These are phyloP conservation scores for Strobilomyces echinocephalus DNA, from an alignment of 768 basidiomycete genomes.

Conservation along the genomic window DNA sequence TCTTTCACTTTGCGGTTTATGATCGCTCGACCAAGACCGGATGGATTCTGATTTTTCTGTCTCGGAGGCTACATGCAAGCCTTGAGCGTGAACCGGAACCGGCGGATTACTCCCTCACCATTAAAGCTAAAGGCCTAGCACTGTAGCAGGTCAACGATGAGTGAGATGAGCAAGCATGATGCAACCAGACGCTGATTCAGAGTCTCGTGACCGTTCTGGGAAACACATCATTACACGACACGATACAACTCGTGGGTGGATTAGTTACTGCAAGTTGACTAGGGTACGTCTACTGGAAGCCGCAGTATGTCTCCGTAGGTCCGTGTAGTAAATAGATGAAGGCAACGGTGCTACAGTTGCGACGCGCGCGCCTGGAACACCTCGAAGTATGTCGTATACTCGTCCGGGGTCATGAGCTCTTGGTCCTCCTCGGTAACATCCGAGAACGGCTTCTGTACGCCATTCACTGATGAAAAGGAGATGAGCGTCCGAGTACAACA, in stretches of 20 bases:
- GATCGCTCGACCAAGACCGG: constrained; percentile 90
- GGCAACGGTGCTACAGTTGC: background rate
- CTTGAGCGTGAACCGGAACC: background rate
- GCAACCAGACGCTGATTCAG: constrained; percentile 17
- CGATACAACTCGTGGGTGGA: too few relatives aligned
- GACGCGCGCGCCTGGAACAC: constrained; percentile 48
- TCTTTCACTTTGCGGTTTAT: constrained; percentile 75
- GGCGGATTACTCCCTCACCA: constrained; percentile 8
- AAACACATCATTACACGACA: too few relatives aligned
- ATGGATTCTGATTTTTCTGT: constrained; percentile 58
- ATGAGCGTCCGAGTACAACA: background rate
- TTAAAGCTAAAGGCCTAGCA: background rate
- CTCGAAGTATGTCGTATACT: constrained; percentile 80
- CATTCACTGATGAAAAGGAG: constrained; percentile 53
- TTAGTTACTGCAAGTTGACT: constrained; percentile 7
- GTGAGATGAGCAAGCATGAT: background rate
- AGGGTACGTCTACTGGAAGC: constrained; percentile 18
- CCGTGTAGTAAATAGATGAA: constrained; percentile 7
- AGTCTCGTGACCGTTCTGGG: constrained; percentile 5
- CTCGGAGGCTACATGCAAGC: constrained; percentile 45
- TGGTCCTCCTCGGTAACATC: constrained; percentile 89
- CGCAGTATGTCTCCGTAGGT: background rate
- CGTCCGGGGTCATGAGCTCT: constrained; percentile 89
- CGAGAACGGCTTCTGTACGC: constrained; percentile 65
- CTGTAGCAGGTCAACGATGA: background rate